These are phyloP conservation scores for Penicillium sp. DNA, from an alignment of 2,329 filamentous ascomycete species.

Conservation along the genomic window DNA sequence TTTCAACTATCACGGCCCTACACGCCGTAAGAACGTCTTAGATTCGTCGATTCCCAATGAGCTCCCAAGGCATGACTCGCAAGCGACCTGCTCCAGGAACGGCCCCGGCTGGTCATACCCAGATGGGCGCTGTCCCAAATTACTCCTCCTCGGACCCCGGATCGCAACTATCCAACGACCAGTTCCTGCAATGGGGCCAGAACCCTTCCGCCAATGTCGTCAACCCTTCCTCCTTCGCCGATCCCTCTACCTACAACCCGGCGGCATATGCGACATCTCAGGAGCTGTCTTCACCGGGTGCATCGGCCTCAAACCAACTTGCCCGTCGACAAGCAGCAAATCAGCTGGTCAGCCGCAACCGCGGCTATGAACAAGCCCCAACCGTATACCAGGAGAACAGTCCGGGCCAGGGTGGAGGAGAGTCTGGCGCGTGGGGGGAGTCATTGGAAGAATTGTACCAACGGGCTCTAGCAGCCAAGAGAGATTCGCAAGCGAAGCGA, in stretches of 20 bases:
- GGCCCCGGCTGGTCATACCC: slow-evolving; percentile 60
- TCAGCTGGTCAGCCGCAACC: slow-evolving; percentile 40
- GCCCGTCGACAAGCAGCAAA: slow-evolving; percentile 40
- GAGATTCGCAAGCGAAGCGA: slow-evolving; percentile 81
- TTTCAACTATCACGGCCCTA: background rate
- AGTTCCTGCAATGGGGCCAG: slow-evolving; percentile 57
- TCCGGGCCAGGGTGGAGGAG: slow-evolving; percentile 18
- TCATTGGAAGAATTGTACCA: slow-evolving; percentile 77
- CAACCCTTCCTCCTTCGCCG: slow-evolving; percentile 31
- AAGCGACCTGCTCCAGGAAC: slow-evolving; percentile 74
- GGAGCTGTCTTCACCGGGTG: slow-evolving; percentile 52
- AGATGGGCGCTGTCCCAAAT: slow-evolving; percentile 52
- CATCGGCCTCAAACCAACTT: slow-evolving; percentile 41
- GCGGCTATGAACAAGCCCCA: slow-evolving; percentile 39
- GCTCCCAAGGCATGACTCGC: slow-evolving; percentile 49
- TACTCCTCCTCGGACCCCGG: slow-evolving; percentile 46
- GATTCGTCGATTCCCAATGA: slow-evolving; percentile 28
- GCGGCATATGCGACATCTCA: slow-evolving; percentile 41
- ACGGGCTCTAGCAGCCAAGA: slow-evolving; percentile 76
- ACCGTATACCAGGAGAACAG: slow-evolving; percentile 30
- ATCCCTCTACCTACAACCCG: slow-evolving; percentile 42
- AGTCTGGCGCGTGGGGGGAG: slow-evolving; percentile 51
- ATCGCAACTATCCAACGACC: slow-evolving; percentile 49
- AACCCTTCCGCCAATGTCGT: slow-evolving; percentile 36
- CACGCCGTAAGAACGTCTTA: background rate